Conservation (phyloP, 2,329 filamentous ascomycete species). For the Leptographium galeiforme region DNA sequence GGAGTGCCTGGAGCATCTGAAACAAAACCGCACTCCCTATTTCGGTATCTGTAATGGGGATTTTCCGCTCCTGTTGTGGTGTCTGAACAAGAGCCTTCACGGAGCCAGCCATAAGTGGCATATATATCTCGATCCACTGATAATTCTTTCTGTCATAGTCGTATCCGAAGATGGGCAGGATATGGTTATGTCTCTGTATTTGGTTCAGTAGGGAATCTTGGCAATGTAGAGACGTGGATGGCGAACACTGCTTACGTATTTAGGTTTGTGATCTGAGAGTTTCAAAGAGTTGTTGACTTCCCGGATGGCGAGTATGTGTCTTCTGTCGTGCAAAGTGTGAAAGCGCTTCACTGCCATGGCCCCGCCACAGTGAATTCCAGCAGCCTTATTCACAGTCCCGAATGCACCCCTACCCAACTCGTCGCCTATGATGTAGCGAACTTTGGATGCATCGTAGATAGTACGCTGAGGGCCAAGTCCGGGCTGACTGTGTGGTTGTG, state of each 20-base stretch:
- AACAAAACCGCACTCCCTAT: constrained; percentile 5
- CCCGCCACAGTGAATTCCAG: constrained; percentile 13
- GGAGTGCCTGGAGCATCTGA: constrained; percentile 13
- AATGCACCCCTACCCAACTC: constrained; percentile 15
- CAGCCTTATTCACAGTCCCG: constrained; percentile 13
- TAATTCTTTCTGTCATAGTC: constrained; percentile 4
- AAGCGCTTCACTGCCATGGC: constrained; percentile 18
- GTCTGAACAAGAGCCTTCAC: constrained; percentile 1
- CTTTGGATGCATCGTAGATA: neutral
- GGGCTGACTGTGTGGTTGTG: constrained; percentile 1
- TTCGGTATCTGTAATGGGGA: neutral
- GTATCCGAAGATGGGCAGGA: constrained; percentile 7
- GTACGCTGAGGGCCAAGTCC: neutral
- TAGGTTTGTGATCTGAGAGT: constrained; percentile 4
- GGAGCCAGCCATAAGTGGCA: constrained; percentile 9
- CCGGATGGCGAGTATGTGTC: constrained; percentile 14
- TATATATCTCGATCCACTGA: constrained; percentile 11
- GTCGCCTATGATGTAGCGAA: constrained; percentile 13
- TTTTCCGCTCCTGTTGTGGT: neutral
- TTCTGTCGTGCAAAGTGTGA: constrained; percentile 13
- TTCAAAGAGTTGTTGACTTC: constrained; percentile 15
- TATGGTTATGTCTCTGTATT: constrained; percentile 7
- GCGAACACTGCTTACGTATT: constrained; percentile 4
- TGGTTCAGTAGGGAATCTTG: neutral
- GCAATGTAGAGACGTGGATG: neutral